Conservation (phyloP, 495 filamentous ascomycete species). For the Neurospora africana region DNA sequence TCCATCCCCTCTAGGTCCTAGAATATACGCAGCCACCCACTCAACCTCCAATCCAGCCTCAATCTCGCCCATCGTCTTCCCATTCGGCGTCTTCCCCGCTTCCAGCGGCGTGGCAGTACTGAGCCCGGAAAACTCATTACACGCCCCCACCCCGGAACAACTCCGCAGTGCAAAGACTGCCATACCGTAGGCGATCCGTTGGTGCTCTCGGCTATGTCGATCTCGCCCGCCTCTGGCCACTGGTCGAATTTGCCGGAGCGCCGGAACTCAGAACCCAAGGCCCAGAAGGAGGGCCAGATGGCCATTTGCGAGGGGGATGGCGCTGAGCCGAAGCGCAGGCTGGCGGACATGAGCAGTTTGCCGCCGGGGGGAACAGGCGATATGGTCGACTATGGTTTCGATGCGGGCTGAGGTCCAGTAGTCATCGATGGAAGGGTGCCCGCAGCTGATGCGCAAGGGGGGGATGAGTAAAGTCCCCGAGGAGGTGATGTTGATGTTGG, state of each 20-base stretch:
- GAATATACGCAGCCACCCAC: background rate
- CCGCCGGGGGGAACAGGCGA: background rate
- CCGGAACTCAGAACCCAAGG: background rate
- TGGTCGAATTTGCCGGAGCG: background rate
- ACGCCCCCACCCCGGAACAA: background rate
- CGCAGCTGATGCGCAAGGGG: background rate
- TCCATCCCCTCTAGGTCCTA: background rate
- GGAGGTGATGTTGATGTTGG: constrained; percentile 18
- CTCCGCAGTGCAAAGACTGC: background rate
- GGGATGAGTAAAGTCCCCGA: background rate
- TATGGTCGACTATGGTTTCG: background rate
- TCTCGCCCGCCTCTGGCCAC: background rate
- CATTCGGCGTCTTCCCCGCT: background rate
- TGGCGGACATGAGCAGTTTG: background rate
- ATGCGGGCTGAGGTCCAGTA: background rate
- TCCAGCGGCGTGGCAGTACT: too few species aligned
- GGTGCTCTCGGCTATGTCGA: background rate
- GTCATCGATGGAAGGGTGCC: background rate
- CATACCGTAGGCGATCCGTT: background rate
- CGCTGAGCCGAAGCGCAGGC: background rate
- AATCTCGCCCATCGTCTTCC: background rate
- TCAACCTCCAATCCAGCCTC: background rate
- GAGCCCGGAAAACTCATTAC: background rate
- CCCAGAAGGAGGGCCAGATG: background rate
- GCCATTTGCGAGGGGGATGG: background rate